Evolutionary conservation across 306 rosid genomes (phyloP), one percentile per base, ranked within the genome.

Genomic region (Leucaena leucocephala): DNA sequence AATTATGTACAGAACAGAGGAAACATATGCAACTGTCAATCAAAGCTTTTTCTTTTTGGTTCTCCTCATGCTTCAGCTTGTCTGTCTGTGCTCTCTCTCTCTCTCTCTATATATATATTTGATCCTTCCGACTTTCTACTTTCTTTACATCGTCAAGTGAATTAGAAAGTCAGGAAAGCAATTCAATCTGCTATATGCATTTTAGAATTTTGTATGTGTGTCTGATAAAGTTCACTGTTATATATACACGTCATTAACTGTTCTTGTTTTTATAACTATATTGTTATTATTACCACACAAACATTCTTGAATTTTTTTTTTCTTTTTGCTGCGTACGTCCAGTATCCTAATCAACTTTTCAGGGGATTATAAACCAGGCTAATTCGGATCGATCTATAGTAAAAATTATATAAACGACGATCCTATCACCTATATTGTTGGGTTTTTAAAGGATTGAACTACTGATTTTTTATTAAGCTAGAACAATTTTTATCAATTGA

Each of bases 1-100:
- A 76, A 45, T 27, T 21, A 59, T 89, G 88, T 86, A 89, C 91
- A 87, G 88, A 76, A 89, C 89, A 86, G 83, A 76, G 78, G 79
- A 80, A 88, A 80, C 54, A 63, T 69, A 75, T 77, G 76, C 71
- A 83, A 71, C 73, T 76, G 81, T 85, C 64, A 78, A 83, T 78
- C 74, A 73, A 81, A 55, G 86, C 68, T 46, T 67, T 74, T 27
- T 27, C 27, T 27, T 27, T 70, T 14, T 10, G 7, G 17, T 46
- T 80, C 75, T 63, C 39, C 54, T 72, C n/a, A 80, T 33, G 52
- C 6, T 10, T 70, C 57, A 22, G 74, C 46, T 36, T 46, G 42
- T 33, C n/a, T 72, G 68, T 82, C 40, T 70, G 42, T n/a, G n/a
- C n/a, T n/a, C n/a, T n/a, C n/a, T n/a, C n/a, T n/a, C n/a, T n/a